Evolutionary conservation across 345 rosid species (phyloP), one percentile per base, ranked within the genome.

Genomic region (Populus ilicifolia): DNA sequence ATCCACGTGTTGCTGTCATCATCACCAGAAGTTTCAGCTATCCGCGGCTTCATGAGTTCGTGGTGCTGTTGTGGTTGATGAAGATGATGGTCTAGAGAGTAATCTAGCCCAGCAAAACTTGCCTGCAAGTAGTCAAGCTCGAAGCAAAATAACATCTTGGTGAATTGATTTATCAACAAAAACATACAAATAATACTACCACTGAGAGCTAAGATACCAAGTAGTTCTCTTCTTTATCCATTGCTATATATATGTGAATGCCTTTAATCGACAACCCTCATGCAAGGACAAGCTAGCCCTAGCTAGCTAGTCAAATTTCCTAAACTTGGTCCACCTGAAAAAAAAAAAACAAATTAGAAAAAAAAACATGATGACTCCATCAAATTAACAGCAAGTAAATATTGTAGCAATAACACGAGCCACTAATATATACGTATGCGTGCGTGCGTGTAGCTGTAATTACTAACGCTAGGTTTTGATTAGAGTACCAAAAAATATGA

Each of bases 181-280:
- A 79, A 78, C 33, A 80, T n/a, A 78, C 71, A 68, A 63, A 81
- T 25, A 79, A 27, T 18, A 54, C 76, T 62, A 64, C 38, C 65
- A 74, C 7, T 17, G 78, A 67, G 73, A 36, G 59, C 35, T 74
- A 71, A 41, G 30, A 77, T 90, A 91, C 96, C 91, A 91, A 77
- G 93, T 86, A 91, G 86, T 80, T 87, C 38, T 84, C 88, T 73
- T 88, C 91, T 83, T 88, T 90, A 80, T 92, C 97, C 93, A 94
- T 93, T 66, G 66, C n/a, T 74, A 78, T 77, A 68, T 72, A 69
- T 56, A 62, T 66, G 68, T n/a, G 20, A 66, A 41, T 73, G 10
- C 46, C 73, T 75, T 67, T 46, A 75, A 78, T 36, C 63, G 46
- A 72, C 67, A 80, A 71, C 79, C 80, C 82, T 78, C 75, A 81